Percentiles rank a stretch among this genome's conserved stretches.
Evolutionary conservation across 2,329 filamentous ascomycete genomes (phyloP).

Genomic region (Didymella arachidicola): DNA sequence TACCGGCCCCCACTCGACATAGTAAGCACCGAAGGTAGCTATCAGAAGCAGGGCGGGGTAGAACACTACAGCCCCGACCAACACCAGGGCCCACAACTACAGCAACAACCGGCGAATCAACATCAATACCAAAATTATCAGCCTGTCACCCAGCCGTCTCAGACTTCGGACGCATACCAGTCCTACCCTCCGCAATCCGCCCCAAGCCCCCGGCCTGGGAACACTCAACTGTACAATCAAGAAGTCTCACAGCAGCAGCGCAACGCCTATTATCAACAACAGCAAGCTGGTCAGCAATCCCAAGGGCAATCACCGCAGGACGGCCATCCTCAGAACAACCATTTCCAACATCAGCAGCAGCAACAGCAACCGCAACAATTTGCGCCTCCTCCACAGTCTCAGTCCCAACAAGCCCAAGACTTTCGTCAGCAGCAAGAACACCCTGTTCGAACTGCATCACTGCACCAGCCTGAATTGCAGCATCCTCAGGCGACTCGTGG

Average conservation of each 20-base stretch:
- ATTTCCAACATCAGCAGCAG: constrained; percentile 37
- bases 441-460: constrained; percentile 36
- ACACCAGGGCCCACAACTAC: constrained; percentile 42
- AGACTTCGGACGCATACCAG: constrained; percentile 41
- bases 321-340: constrained; percentile 33
- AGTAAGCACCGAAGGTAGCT: constrained; percentile 51
- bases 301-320: constrained; percentile 41
- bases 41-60: constrained; percentile 50
- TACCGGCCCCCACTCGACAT: constrained; percentile 50
- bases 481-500: constrained; percentile 42
- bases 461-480: constrained; percentile 45
- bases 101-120: constrained; percentile 34
- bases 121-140: constrained; percentile 45
- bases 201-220: constrained; percentile 40
- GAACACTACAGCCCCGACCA: constrained; percentile 51
- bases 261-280: constrained; percentile 46
- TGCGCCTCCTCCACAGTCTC: constrained; percentile 35
- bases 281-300: constrained; percentile 33
- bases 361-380: constrained; percentile 32
- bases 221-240: constrained; percentile 42
- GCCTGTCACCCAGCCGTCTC: constrained; percentile 33
- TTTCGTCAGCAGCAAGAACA: constrained; percentile 37
- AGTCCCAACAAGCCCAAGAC: constrained; percentile 45
- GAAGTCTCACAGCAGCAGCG: constrained; percentile 39
- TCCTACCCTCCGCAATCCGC: constrained; percentile 43